Conservation (phyloP, 1,284 basidiomycete species). For the Cutaneotrichosporon sp. region DNA sequence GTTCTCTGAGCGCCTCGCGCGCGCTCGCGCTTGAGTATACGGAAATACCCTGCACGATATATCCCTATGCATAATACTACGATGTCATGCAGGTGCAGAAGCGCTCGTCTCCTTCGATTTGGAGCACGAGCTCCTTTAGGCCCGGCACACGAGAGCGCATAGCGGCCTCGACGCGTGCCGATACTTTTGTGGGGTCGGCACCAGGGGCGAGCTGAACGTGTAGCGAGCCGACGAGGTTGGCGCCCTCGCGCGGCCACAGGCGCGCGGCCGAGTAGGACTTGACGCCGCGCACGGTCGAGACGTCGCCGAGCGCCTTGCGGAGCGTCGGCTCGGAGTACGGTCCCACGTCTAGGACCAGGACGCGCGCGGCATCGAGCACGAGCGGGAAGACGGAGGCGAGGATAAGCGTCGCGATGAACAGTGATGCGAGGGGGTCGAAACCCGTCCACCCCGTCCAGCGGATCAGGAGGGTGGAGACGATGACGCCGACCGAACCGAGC, state of each 20-base stretch:
- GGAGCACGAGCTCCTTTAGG: constrained; percentile 80
- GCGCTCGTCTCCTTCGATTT: constrained; percentile 60
- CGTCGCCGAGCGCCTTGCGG: constrained; percentile 71
- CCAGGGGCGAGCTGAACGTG: constrained; percentile 36
- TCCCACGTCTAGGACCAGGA: constrained; percentile 82
- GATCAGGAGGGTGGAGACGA: constrained; percentile 93
- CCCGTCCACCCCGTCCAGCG: constrained; percentile 99
- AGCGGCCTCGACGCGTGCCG: constrained; percentile 69
- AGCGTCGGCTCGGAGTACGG: constrained; percentile 66
- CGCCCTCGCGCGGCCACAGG: constrained; percentile 95
- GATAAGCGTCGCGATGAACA: constrained; percentile 95
- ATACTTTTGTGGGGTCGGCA: constrained; percentile 65
- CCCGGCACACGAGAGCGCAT: constrained; percentile 71
- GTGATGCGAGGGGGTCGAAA: constrained; percentile 95
- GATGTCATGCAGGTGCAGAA: constrained; percentile 58
- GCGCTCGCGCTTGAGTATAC: constrained; percentile 19
- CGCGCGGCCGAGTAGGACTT: constrained; percentile 75
- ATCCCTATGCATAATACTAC: constrained; percentile 13
- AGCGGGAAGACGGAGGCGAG: constrained; percentile 92
- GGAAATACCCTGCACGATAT: constrained; percentile 12
- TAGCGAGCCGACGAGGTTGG: constrained; percentile 61
- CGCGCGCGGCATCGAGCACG: constrained; percentile 86
- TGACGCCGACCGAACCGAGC: constrained; percentile 79
- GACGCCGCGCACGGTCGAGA: constrained; percentile 70
- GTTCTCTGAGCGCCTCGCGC: constrained; percentile 58